Base-by-base conservation (phyloP, 2,329 filamentous ascomycete genomes). In the Chaetomium globosum region DNA sequence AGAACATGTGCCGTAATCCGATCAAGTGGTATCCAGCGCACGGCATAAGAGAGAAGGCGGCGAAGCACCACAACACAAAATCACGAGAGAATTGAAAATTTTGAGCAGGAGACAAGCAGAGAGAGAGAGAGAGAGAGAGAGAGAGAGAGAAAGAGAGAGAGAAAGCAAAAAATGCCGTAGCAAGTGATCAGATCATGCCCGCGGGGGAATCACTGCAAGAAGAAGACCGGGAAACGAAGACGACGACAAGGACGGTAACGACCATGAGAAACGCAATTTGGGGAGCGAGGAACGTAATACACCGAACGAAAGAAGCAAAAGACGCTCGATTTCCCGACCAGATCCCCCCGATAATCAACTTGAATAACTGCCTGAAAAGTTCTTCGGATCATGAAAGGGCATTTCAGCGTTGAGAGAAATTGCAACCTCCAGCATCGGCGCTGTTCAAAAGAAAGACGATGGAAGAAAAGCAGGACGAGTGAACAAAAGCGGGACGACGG, bases 1-100 rank as follows among this genome's bases (percentile, higher is more conserved):
- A 61, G 68, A 67, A 54, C 12, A 43, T 68, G 59, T 67, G 63
- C 64, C 68, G 70, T 70, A 69, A 54, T 68, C 68, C 52, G 23
- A 61, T 60, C 67, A 68, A 69, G 60, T 69, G 72, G 71, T 73
- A 74, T 74, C 73, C 71, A 71, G 71, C 65, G 70, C 39, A 43
- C 65, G 68, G 54, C 48, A 39, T 51, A 46, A 61, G 26, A 65
- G 30, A 46, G 56, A 60, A 26, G 52, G 49, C 62, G 54, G 59
- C 51, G 60, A 33, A 65, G 55, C 46, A 54, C 54, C 52, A 54
- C 12, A 69, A 68, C 57, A 49, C 33, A 62, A 19, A 70, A 66
- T 61, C 66, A 65, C 23, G 33, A 13, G 26, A 31, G 26, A 43
- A 7, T n/a, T 58, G 63, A 69, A 49, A 71, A 57, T 61, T 68